Percentiles rank a stretch among this genome's conserved stretches.
These are phyloP conservation scores for Syzygium jambos DNA, from an alignment of 345 rosid species.

Conservation along the genomic window DNA sequence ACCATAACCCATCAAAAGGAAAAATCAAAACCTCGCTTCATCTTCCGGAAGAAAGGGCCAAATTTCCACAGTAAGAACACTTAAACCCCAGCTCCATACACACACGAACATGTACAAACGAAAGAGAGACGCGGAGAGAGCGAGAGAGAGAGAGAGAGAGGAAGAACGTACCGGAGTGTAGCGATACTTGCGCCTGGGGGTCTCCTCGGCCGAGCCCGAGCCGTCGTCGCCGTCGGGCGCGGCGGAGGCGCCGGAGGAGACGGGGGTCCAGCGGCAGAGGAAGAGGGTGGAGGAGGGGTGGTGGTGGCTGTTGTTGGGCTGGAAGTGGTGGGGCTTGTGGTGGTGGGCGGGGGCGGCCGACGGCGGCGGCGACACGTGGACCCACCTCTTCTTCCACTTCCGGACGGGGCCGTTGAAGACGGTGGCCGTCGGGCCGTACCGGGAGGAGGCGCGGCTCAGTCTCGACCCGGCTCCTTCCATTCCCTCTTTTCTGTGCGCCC, in stretches of 20 bases:
- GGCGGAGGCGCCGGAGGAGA: constrained; percentile 26
- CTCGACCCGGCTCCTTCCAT: constrained; percentile 94
- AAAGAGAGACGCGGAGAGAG: not conserved
- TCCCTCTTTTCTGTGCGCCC: not conserved
- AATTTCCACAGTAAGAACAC: not conserved
- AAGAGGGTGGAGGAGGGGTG: constrained; percentile 41
- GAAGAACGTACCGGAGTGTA: constrained; percentile 68
- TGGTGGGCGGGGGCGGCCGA: constrained; percentile 16
- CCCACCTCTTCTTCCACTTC: constrained; percentile 99
- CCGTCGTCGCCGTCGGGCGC: constrained; percentile 25
- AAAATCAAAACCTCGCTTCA: not conserved
- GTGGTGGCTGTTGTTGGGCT: constrained; percentile 27
- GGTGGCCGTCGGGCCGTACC: constrained; percentile 60
- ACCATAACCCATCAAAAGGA: not conserved
- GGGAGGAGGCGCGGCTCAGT: constrained; percentile 72
- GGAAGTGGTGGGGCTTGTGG: constrained; percentile 25
- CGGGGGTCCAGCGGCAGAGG: constrained; percentile 94
- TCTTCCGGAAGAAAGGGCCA: not conserved
- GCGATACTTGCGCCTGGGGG: constrained; percentile 66
- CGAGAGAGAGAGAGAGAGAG: not conserved
- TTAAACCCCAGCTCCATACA: not conserved
- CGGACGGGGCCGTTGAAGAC: constrained; percentile 89
- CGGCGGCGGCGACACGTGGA: constrained; percentile 50
- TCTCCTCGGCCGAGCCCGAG: constrained; percentile 32
- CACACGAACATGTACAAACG: not conserved